Evolutionary conservation across 2,329 filamentous ascomycete species (phyloP), one percentile per base, ranked within the genome.

Genomic region (Massarina eburnea): DNA sequence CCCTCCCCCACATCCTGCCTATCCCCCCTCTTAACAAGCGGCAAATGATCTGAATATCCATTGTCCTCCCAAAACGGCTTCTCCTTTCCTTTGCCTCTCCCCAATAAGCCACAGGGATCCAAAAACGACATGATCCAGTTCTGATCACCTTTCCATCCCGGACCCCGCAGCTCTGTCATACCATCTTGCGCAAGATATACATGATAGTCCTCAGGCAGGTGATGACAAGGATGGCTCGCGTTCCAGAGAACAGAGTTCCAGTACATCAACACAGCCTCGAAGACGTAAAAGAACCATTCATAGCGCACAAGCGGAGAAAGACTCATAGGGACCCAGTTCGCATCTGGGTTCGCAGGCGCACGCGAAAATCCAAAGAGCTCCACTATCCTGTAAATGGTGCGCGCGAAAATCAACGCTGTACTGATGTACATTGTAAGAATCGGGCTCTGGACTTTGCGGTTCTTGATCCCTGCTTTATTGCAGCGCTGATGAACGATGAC

Each of bases 241-340:
- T 78, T 79, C 43, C 79, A 68, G 45, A 80, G 48, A 3, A 73
- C 66, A 14, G 71, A 74, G 51, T 78, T 79, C 39, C 70, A 51
- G 27, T 77, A 73, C 71, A 81, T 80, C 30, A 78, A 65, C 3
- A 65, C 61, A 4, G 70, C 71, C 50, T 81, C 79, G 41, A 81
- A 78, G 18, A 77, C 63, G 68, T 73, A 80, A 47, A 80, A 76
- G 51, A 73, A 76, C 68, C 71, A 75, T 45, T 81, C 77, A 34
- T 76, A 68, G n/a, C 67, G 68, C 37, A 71, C 41, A 47, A 67
- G 49, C 41, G 67, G 63, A 48, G 61, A 59, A 39, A 70, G 56
- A 21, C 44, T 54, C 43, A 54, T 50, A 19, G 70, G 71, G 14
- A 71, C 59, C 22, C 71, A 66, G 12, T 38, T 38, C 4, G 43